Percentiles rank a stretch among this genome's conserved stretches.
Evolutionary conservation across 2,329 filamentous ascomycete species (phyloP).

Genomic region (Fonsecaea pugnacius): DNA sequence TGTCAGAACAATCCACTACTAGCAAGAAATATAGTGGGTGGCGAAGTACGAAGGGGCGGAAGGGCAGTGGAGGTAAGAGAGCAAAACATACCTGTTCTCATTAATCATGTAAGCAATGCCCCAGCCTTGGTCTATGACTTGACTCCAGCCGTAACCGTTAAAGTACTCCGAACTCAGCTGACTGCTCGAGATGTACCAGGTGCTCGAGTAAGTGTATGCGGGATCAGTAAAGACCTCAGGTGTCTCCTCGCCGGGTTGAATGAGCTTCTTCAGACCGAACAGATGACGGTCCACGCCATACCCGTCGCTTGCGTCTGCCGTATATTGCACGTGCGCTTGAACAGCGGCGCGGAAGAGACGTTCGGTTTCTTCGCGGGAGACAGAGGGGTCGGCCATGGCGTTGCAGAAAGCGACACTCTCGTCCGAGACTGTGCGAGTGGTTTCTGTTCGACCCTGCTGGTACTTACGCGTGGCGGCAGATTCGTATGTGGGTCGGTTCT

Average conservation of each 20-base stretch:
- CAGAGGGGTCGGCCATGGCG: conserved; percentile 73
- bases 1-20: neutral
- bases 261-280: conserved; percentile 92
- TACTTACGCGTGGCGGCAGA: conserved; percentile 93
- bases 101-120: conserved; percentile 99
- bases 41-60: neutral
- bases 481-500: conserved; percentile 96
- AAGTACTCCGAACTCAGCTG: conserved; percentile 97
- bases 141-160: conserved; percentile 98
- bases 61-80: neutral
- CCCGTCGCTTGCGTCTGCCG: conserved; percentile 83
- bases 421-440: conserved; percentile 88
- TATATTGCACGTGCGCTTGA: conserved; percentile 85
- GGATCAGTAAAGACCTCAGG: conserved; percentile 87
- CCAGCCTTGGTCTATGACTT: conserved; percentile 94
- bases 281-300: conserved; percentile 94
- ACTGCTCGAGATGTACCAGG: conserved; percentile 86
- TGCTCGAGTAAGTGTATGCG: conserved; percentile 78
- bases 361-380: conserved; percentile 67
- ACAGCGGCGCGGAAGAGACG: conserved; percentile 82
- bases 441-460: conserved; percentile 95
- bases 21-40: neutral
- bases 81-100: conserved; percentile 75
- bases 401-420: conserved; percentile 89
- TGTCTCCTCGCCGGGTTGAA: conserved; percentile 77